A percentile compares a stretch with the other conserved stretches of the same genome.
Evolutionary conservation across 352 stramenopile genomes (phyloP).

Genomic region (Globisporangium carolinianum): DNA sequence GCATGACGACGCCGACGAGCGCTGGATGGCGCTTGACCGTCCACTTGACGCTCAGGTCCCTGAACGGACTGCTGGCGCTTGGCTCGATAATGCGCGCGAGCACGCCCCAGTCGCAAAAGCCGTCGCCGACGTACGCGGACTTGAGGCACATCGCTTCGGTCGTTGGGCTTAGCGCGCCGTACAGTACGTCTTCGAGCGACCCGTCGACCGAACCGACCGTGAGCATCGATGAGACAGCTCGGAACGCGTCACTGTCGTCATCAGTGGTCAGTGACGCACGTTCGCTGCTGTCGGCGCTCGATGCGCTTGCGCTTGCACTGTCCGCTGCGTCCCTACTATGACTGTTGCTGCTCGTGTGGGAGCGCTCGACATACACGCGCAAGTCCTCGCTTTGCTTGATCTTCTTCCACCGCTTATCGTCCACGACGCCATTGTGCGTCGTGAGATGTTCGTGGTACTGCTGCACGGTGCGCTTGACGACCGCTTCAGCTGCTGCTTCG

Average conservation of each 20-base stretch:
- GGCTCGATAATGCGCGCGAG: slow-evolving; percentile 26
- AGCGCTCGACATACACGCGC: slow-evolving; percentile 12
- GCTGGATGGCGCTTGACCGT: slow-evolving; percentile 23
- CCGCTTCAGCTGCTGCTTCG: slow-evolving; percentile 20
- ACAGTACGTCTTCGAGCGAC: slow-evolving; percentile 51
- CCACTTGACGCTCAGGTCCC: slow-evolving; percentile 59
- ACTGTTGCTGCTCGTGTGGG: neutral
- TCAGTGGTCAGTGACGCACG: too few species aligned
- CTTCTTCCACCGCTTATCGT: slow-evolving; percentile 40
- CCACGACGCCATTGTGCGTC: slow-evolving; percentile 24
- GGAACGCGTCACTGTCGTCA: neutral
- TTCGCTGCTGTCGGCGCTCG: neutral
- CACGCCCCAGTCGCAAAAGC: slow-evolving; percentile 43
- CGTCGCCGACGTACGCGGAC: slow-evolving; percentile 37
- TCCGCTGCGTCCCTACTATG: neutral
- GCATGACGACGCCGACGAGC: slow-evolving; percentile 25
- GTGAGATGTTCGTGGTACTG: slow-evolving; percentile 40
- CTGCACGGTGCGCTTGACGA: slow-evolving; percentile 35
- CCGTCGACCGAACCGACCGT: slow-evolving; percentile 24
- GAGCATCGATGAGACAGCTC: slow-evolving; percentile 12
- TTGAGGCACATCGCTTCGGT: slow-evolving; percentile 46
- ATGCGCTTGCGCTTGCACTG: neutral
- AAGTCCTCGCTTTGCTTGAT: slow-evolving; percentile 28
- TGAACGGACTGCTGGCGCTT: slow-evolving; percentile 33
- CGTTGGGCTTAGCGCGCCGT: slow-evolving; percentile 41